Evolutionary conservation across 352 stramenopile species (phyloP), one percentile per base, ranked within the genome.

Genomic region (Pythium oligandrum): DNA sequence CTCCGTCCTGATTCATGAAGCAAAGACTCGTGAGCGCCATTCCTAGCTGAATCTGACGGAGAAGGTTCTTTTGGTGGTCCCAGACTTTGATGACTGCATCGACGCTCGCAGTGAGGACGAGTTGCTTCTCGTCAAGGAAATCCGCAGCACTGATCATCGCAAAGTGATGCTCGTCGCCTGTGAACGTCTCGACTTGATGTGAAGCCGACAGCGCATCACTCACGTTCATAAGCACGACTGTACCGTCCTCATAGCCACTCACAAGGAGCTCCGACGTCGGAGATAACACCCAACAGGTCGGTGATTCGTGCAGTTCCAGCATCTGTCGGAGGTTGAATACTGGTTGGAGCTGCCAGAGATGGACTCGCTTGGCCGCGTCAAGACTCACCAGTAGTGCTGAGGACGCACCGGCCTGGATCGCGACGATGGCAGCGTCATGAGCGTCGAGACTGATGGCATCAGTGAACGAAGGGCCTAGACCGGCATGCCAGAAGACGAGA

Each of bases 81-180:
- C 80, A 90, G 50, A 87, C 59, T 64, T 88, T 88, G 43, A 88
- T 64, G 33, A 83, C 65, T 8, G 78, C 78, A 49, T 88, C 80
- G n/a, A 87, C 73, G 50, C 77, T 90, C 3, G 63, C 77, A 0
- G 77, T 88, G 7, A 88, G 55, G 11, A 82, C 55, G 37, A 90
- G 32, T 7, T 53, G 55, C 30, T 78, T 72, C 36, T 82, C 66
- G 49, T 90, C 77, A 2, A 86, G 57, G 58, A 86, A 90, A 40
- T 87, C 80, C 6, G 57, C 80, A 2, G 69, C 73, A 35, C 71
- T 82, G 11, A 88, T 66, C 40, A 83, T 84, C 8, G 77, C 77
- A 30, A 61, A 68, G 55, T 90, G 79, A 57, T 70, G 66, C 26
- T 84, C 66, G 31, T 90, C 74, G 26, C 9, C 17, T 30, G 59